Percentiles rank a stretch among this genome's conserved stretches.
These are phyloP conservation scores for Kuraishia ogatae DNA, from an alignment of 805 yeast species.

Conservation along the genomic window DNA sequence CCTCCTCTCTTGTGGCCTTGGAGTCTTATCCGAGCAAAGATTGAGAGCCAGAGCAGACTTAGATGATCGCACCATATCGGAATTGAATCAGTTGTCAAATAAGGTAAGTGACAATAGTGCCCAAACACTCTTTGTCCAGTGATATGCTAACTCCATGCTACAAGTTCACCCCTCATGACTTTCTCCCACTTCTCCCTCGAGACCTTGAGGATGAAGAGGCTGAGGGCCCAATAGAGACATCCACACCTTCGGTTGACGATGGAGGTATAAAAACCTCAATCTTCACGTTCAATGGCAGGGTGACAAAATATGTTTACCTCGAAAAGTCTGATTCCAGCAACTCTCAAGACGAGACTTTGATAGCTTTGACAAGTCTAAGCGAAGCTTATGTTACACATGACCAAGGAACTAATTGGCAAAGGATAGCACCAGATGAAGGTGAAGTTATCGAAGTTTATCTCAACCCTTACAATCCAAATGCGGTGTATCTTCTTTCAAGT, in stretches of 20 bases:
- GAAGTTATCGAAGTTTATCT: constrained; percentile 43
- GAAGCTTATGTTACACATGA: constrained; percentile 61
- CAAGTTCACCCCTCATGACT: background rate
- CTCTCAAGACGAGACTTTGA: constrained; percentile 49
- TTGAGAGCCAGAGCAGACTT: background rate
- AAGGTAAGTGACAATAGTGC: background rate
- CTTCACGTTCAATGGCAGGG: constrained; percentile 43
- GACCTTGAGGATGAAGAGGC: background rate
- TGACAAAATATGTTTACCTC: constrained; percentile 51
- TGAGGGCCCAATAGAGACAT: background rate
- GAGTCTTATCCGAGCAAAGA: background rate
- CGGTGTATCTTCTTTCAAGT: constrained; percentile 43
- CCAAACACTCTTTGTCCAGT: too few relatives aligned
- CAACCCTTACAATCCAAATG: constrained; percentile 47
- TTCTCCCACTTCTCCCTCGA: background rate
- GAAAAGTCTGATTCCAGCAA: constrained; percentile 36
- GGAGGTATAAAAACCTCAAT: constrained; percentile 32
- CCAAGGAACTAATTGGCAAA: constrained; percentile 50
- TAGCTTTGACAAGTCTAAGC: constrained; percentile 47
- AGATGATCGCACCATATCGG: background rate
- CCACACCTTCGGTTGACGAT: constrained; percentile 10
- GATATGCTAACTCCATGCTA: too few relatives aligned
- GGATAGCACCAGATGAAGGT: constrained; percentile 30
- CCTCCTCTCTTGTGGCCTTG: background rate
- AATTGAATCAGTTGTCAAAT: background rate